Evolutionary conservation across 805 yeast species (phyloP).

Genomic region (Ogataea minuta): DNA sequence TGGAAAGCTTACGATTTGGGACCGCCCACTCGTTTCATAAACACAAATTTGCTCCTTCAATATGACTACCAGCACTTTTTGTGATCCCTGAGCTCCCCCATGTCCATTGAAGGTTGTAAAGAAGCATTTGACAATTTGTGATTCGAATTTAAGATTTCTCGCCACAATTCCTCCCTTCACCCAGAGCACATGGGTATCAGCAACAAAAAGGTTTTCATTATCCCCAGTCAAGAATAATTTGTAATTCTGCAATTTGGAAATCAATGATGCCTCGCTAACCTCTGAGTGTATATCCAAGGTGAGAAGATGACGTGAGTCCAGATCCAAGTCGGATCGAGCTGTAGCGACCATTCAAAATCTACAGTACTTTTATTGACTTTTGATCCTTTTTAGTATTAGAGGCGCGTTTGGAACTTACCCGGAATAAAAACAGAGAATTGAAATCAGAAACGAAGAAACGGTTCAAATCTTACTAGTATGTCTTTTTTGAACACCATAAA

Average conservation of each 20-base stretch:
- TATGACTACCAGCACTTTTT: conserved; percentile 55
- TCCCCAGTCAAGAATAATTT: conserved; percentile 21
- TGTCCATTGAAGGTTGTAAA: conserved; percentile 50
- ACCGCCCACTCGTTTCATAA: conserved; percentile 58
- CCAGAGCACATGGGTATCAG: conserved; percentile 43
- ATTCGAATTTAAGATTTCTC: conserved; percentile 49
- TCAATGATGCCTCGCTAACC: conserved; percentile 15
- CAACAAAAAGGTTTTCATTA: conserved; percentile 26
- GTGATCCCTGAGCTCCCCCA: conserved; percentile 5
- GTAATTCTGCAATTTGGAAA: conserved; percentile 10
- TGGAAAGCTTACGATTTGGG: conserved; percentile 65
- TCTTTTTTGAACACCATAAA: conserved; percentile 40
- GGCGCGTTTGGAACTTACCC: conserved; percentile 13
- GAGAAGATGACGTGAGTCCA: conserved; percentile 18
- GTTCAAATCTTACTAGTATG: conserved; percentile 23
- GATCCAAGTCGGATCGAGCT: conserved; percentile 15
- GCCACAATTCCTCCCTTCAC: conserved; percentile 48
- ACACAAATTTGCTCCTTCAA: conserved; percentile 59
- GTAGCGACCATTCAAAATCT: conserved; percentile 8
- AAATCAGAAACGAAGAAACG: not conserved
- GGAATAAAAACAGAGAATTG: conserved; percentile 3
- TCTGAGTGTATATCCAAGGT: conserved; percentile 24
- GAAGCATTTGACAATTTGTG: conserved; percentile 56
- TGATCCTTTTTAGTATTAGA: not conserved
- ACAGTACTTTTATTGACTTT: not conserved